Evolutionary conservation across 1,284 basidiomycete genomes (phyloP).

Genomic region (Naganishia sp.): DNA sequence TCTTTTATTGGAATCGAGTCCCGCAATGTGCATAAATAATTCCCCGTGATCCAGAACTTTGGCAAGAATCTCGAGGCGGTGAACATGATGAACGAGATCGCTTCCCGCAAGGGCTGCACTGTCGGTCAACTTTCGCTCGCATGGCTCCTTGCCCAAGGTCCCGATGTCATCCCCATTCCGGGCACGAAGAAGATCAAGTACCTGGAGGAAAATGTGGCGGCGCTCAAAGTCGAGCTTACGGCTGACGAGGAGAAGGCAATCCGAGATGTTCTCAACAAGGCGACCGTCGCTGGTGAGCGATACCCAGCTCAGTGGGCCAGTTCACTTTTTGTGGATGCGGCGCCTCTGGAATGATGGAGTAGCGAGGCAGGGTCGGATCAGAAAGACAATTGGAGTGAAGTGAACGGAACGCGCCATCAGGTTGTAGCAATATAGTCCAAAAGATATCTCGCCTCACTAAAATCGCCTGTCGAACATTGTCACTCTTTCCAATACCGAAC

Average conservation of each 20-base stretch:
- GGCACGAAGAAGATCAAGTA: conserved; percentile 52
- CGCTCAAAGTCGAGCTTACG: conserved; percentile 51
- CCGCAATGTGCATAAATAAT: background rate
- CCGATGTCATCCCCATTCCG: conserved; percentile 62
- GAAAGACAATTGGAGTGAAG: too few species aligned
- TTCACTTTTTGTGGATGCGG: conserved; percentile 14
- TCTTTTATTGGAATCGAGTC: background rate
- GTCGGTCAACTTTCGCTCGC: conserved; percentile 63
- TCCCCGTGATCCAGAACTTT: conserved; percentile 56
- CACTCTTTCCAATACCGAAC: too few species aligned
- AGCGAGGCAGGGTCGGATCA: too few species aligned
- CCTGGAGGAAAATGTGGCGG: conserved; percentile 56
- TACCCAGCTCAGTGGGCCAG: conserved; percentile 27
- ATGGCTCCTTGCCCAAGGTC: conserved; percentile 64
- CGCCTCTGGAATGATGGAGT: conserved; percentile 2
- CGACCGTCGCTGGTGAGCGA: conserved; percentile 39
- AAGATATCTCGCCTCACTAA: too few species aligned
- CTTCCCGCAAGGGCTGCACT: conserved; percentile 57
- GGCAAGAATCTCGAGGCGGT: conserved; percentile 62
- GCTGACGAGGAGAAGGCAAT: conserved; percentile 53
- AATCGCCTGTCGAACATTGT: too few species aligned
- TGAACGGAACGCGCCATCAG: too few species aligned
- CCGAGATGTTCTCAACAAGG: conserved; percentile 50
- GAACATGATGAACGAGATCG: conserved; percentile 57
- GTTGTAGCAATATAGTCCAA: too few species aligned